Evolutionary conservation across 1,284 basidiomycete genomes (phyloP).

Genomic region (Tylopilus orsonianus): DNA sequence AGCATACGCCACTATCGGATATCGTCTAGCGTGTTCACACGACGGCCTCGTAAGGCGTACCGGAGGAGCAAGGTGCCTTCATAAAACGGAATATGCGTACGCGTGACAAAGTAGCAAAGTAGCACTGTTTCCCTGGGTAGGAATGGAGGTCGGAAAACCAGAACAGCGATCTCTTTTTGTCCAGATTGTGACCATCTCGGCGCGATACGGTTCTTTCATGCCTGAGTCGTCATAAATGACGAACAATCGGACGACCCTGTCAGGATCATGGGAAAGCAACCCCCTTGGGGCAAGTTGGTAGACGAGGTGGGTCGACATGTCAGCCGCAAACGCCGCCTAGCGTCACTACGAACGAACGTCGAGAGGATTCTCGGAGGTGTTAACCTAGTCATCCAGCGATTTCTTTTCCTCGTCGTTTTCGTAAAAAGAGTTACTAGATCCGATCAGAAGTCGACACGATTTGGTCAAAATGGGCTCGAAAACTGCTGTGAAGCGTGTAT

Average conservation of each 20-base stretch:
- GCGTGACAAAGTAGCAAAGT: conserved; percentile 6
- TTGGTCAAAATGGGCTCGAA: conserved; percentile 34
- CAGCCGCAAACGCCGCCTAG: conserved; percentile 2
- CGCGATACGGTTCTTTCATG: not conserved
- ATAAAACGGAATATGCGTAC: conserved; percentile 10
- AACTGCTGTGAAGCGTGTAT: conserved; percentile 1
- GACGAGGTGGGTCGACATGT: conserved; percentile 1
- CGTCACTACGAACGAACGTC: not conserved
- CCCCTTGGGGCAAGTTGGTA: conserved; percentile 2
- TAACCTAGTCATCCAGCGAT: not conserved
- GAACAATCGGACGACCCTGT: conserved; percentile 17
- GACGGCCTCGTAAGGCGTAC: conserved; percentile 12
- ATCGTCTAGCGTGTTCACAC: conserved; percentile 23
- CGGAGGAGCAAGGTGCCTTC: conserved; percentile 16
- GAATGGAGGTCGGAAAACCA: not conserved
- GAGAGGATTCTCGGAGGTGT: conserved; percentile 6
- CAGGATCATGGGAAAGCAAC: not conserved
- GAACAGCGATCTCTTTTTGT: conserved; percentile 12
- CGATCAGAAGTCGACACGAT: conserved; percentile 31
- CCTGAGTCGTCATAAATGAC: not conserved
- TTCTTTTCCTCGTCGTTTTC: not conserved
- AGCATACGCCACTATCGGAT: conserved; percentile 19
- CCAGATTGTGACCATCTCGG: conserved; percentile 8
- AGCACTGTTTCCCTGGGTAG: conserved; percentile 1
- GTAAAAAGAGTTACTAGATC: conserved; percentile 7